phyloP scores from a whole-genome alignment of 192 early-diverging fungal species.

The Chytriomyces confervae region DNA sequence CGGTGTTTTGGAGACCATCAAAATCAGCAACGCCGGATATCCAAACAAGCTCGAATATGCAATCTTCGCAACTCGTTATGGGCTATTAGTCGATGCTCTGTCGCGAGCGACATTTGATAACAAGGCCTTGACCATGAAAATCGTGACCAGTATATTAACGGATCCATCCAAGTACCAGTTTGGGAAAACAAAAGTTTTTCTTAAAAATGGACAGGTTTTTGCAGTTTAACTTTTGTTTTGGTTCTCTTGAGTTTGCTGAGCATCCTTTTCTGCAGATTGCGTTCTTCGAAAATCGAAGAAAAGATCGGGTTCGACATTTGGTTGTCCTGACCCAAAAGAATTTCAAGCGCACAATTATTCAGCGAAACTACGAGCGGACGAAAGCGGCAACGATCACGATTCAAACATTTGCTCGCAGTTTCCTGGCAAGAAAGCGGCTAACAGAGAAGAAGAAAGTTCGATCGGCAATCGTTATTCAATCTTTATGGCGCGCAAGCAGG shows the following conservation, averaged over 20 bases:
- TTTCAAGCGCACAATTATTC: constrained; percentile 71
- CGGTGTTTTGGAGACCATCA: constrained; percentile 92
- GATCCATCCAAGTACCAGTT: constrained; percentile 86
- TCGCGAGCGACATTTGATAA: constrained; percentile 7
- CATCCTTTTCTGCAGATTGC: constrained; percentile 56
- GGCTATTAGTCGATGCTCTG: constrained; percentile 22
- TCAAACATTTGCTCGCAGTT: constrained; percentile 49
- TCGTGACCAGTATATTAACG: constrained; percentile 67
- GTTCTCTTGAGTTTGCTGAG: too few species aligned
- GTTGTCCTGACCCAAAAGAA: constrained; percentile 90
- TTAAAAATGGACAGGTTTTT: constrained; percentile 83
- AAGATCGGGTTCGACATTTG: constrained; percentile 76
- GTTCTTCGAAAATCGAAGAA: constrained; percentile 85
- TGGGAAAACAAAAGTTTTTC: constrained; percentile 93
- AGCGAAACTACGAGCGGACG: constrained; percentile 43
- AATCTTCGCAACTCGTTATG: constrained; percentile 78
- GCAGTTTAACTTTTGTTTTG: too few species aligned
- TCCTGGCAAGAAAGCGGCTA: neutral
- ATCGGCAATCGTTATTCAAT: constrained; percentile 79
- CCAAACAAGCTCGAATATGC: constrained; percentile 80
- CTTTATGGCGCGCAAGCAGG: constrained; percentile 47
- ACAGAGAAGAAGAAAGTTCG: constrained; percentile 5
- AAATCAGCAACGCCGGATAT: constrained; percentile 87
- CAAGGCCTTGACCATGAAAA: constrained; percentile 74
- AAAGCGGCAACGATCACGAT: constrained; percentile 62